Percentiles rank a stretch among this genome's conserved stretches.
Evolutionary conservation across 2,329 filamentous ascomycete genomes (phyloP).

Genomic region (Capronia epimyces): DNA sequence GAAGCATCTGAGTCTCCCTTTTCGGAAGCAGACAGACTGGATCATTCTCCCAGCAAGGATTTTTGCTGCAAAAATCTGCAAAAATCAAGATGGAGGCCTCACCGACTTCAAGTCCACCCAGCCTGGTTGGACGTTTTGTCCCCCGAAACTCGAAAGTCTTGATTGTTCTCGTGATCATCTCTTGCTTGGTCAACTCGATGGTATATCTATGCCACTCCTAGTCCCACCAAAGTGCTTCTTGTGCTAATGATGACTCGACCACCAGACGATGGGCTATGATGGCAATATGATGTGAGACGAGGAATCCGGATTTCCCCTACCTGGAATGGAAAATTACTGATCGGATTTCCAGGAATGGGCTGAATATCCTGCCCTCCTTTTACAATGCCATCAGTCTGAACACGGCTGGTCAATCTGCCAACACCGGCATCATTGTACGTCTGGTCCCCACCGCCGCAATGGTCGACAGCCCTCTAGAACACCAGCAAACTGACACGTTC

Average conservation of each 20-base stretch:
- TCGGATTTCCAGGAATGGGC: neutral
- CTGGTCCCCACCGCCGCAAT: neutral
- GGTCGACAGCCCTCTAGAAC: no score
- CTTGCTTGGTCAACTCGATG: constrained; percentile 5
- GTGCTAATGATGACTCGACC: no score
- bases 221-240: neutral
- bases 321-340: neutral
- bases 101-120: neutral
- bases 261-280: constrained; percentile 6
- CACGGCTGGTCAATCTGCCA: constrained; percentile 32
- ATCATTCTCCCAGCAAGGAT: no score
- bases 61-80: no score
- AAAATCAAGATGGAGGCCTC: neutral
- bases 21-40: no score
- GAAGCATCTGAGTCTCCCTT: no score
- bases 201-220: neutral
- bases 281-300: constrained; percentile 6
- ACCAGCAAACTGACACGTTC: neutral
- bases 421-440: constrained; percentile 26
- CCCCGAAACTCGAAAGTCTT: neutral
- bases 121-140: neutral
- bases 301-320: no score
- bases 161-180: constrained; percentile 1
- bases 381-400: constrained; percentile 32
- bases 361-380: constrained; percentile 35